phyloP scores from a whole-genome alignment of 2,329 filamentous ascomycete species.

The Clonostachys solani region DNA sequence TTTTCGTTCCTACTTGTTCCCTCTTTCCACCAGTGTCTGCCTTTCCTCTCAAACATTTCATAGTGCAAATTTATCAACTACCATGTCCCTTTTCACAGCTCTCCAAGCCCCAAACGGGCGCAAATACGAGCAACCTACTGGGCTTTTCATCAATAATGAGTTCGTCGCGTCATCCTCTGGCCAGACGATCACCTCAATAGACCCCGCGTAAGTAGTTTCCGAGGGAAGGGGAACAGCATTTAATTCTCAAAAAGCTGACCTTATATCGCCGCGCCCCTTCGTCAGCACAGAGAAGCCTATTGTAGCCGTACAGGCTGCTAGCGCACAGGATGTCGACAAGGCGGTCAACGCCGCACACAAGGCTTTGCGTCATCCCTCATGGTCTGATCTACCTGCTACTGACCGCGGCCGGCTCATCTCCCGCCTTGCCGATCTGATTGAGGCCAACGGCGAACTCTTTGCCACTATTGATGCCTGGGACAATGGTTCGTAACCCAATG shows the following conservation, averaged over 20 bases:
- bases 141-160: slow-evolving; percentile 13
- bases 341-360: slow-evolving; percentile 82
- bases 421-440: slow-evolving; percentile 76
- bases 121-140: slow-evolving; percentile 25
- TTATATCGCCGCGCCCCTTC: no score
- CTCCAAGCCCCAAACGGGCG: slow-evolving; percentile 12
- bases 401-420: slow-evolving; percentile 64
- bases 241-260: no score
- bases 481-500: slow-evolving; percentile 72
- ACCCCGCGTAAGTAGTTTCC: slow-evolving; percentile 8
- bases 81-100: not conserved
- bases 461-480: slow-evolving; percentile 83
- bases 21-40: no score
- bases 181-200: slow-evolving; percentile 7
- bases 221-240: no score
- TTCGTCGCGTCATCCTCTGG: slow-evolving; percentile 8
- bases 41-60: no score
- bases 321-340: slow-evolving; percentile 78
- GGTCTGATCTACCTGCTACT: slow-evolving; percentile 66
- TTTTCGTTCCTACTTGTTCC: no score
- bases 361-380: slow-evolving; percentile 70
- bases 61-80: no score
- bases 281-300: slow-evolving; percentile 35
- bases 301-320: slow-evolving; percentile 76
- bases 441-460: slow-evolving; percentile 73